Evolutionary conservation across 257 asterid genomes (phyloP).

Genomic region (Solanum phureja): DNA sequence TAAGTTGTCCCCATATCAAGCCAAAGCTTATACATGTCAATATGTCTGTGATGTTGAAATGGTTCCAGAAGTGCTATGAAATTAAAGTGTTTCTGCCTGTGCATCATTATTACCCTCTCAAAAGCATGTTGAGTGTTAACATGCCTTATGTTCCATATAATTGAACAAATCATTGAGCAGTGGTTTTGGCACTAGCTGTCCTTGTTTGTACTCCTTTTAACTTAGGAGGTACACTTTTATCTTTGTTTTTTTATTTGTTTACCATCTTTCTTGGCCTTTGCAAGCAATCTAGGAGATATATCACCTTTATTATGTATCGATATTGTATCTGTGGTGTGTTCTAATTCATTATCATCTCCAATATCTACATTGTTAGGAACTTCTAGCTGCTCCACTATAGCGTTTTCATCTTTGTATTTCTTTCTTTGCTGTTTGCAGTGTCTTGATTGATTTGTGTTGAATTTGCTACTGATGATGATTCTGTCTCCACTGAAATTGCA

Average conservation of each 20-base stretch:
- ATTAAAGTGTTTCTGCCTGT: too few species aligned
- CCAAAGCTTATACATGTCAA: background rate
- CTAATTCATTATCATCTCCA: background rate
- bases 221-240: background rate
- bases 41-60: background rate
- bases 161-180: background rate
- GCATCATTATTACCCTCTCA: background rate
- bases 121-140: too few species aligned
- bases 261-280: background rate
- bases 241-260: background rate
- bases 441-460: too few species aligned
- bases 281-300: background rate
- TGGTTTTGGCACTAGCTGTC: background rate
- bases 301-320: background rate
- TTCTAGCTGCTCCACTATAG: too few species aligned
- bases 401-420: too few species aligned
- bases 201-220: background rate
- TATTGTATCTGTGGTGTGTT: background rate
- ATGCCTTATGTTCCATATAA: background rate
- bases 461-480: too few species aligned
- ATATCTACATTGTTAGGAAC: too few species aligned
- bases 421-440: too few species aligned
- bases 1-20: background rate
- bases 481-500: too few species aligned
- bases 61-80: background rate